Base-by-base conservation (phyloP, 164 flowering plant genomes). In the Sedum album region DNA sequence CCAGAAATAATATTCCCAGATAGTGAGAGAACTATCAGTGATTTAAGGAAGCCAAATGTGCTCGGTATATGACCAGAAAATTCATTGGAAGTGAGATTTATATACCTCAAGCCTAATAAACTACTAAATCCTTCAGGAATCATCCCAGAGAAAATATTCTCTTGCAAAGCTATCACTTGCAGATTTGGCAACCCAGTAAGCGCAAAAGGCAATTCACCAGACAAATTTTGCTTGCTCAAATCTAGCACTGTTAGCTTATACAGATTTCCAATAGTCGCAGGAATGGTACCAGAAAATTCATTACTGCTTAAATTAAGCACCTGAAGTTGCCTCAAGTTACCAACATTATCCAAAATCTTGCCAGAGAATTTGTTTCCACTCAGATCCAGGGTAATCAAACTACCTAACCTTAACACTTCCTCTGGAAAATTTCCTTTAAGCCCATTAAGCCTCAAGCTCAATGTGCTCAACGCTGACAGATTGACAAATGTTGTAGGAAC, bases 81-180 rank as follows among this genome's bases (percentile, higher is more conserved):
- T 8, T 68, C 69, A 75, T 86, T 86, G 48, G 75, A 76, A 33
- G 80, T 76, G 11, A 86, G 84, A 65, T 86, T 84, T 77, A 86
- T 69, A 53, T 75, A 73, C 3, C 46, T 68, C 75, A 86, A 68
- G 42, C 84, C 74, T 70, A 69, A 20, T 71, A 83, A 80, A 67
- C 87, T 86, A 49, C 91, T 83, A 35, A 86, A 84, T 26, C 88
- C 86, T 73, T 84, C 88, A 73, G 83, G 87, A 65, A 83, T 82
- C 65, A 74, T 76, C 18, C 91, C 91, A 46, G 78, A 77, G 11
- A 86, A 70, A 65, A 4, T 66, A 69, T 86, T 86, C 66, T 82
- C 83, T 60, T 83, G 84, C 71, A 86, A 66, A 39, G 85, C 83
- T 66, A 86, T 73, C 21, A 83, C 78, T 65, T 82, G 80, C 72